Evolutionary conservation across 192 early-diverging fungal species (phyloP).

Genomic region (Coemansia sp.): DNA sequence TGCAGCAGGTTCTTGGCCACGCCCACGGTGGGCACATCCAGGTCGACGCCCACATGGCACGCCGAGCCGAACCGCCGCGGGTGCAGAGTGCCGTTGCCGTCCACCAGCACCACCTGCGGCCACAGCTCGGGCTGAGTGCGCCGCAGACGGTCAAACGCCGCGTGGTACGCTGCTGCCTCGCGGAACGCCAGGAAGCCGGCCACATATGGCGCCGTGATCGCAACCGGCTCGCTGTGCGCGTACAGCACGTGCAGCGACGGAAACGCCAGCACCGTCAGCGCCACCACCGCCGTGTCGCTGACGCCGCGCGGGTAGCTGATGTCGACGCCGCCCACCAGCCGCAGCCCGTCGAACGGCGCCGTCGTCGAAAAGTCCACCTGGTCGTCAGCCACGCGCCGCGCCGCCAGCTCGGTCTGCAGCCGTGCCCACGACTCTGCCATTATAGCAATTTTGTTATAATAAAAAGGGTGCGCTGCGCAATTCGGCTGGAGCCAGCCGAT

Average conservation of each 20-base stretch:
- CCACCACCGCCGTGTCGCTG: constrained; percentile 65
- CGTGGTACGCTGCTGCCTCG: constrained; percentile 66
- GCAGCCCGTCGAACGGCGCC: constrained; percentile 30
- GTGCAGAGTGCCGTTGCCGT: constrained; percentile 87
- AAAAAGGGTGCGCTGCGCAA: too few species aligned
- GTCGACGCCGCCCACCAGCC: constrained; percentile 75
- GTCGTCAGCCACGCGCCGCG: constrained; percentile 15
- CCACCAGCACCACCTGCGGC: constrained; percentile 81
- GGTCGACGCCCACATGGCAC: constrained; percentile 73
- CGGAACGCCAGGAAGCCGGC: constrained; percentile 92
- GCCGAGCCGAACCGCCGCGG: constrained; percentile 87
- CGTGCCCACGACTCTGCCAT: background rate
- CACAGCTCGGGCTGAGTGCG: constrained; percentile 54
- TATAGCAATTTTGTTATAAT: too few species aligned
- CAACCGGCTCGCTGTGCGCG: constrained; percentile 57
- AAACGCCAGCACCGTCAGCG: constrained; percentile 69
- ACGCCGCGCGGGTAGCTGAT: constrained; percentile 66
- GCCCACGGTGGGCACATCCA: constrained; percentile 78
- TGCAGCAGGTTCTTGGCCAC: constrained; percentile 89
- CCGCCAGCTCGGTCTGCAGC: constrained; percentile 26
- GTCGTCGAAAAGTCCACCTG: constrained; percentile 12
- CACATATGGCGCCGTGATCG: constrained; percentile 76
- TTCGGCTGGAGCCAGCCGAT: too few species aligned
- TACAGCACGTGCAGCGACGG: constrained; percentile 72
- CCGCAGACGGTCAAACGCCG: constrained; percentile 60